phyloP scores from a whole-genome alignment of 2,329 filamentous ascomycete species.

The Atkinsonella hypoxylon region DNA sequence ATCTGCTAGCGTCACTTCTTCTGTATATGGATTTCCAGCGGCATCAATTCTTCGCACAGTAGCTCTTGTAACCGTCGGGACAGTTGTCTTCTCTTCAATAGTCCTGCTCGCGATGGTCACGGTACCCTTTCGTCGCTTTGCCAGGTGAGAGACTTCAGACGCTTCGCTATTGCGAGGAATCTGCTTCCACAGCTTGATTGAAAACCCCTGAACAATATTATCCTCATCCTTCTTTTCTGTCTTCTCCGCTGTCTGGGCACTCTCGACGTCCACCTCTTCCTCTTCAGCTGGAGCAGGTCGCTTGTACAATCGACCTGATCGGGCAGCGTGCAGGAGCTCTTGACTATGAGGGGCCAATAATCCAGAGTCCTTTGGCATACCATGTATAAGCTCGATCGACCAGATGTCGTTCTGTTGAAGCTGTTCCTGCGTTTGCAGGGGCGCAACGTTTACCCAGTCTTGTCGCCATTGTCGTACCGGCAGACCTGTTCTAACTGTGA shows the following conservation, averaged over 20 bases:
- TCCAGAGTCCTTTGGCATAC: slow-evolving; percentile 77
- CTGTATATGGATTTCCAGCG: slow-evolving; percentile 69
- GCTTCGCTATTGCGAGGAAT: slow-evolving; percentile 46
- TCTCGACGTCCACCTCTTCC: slow-evolving; percentile 42
- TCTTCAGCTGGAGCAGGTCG: slow-evolving; percentile 51
- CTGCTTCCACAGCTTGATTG: slow-evolving; percentile 49
- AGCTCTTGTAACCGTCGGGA: slow-evolving; percentile 58
- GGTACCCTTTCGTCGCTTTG: slow-evolving; percentile 49
- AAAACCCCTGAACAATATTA: slow-evolving; percentile 38
- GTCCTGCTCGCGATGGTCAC: slow-evolving; percentile 44
- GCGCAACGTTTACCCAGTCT: slow-evolving; percentile 54
- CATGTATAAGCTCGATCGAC: slow-evolving; percentile 61
- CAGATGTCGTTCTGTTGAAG: slow-evolving; percentile 54
- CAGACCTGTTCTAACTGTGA: slow-evolving; percentile 45
- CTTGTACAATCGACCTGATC: slow-evolving; percentile 67
- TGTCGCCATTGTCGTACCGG: slow-evolving; percentile 86
- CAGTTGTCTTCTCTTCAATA: slow-evolving; percentile 29
- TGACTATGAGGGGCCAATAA: slow-evolving; percentile 69
- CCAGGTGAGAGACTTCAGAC: slow-evolving; percentile 39
- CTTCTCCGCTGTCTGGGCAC: slow-evolving; percentile 31
- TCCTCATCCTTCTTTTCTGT: slow-evolving; percentile 54
- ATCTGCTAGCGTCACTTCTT: slow-evolving; percentile 70
- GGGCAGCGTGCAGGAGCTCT: slow-evolving; percentile 68
- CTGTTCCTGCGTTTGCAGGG: slow-evolving; percentile 52
- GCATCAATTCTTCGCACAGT: slow-evolving; percentile 70